Evolutionary conservation across 257 asterid species (phyloP).

Genomic region (Primulina eburnea): DNA sequence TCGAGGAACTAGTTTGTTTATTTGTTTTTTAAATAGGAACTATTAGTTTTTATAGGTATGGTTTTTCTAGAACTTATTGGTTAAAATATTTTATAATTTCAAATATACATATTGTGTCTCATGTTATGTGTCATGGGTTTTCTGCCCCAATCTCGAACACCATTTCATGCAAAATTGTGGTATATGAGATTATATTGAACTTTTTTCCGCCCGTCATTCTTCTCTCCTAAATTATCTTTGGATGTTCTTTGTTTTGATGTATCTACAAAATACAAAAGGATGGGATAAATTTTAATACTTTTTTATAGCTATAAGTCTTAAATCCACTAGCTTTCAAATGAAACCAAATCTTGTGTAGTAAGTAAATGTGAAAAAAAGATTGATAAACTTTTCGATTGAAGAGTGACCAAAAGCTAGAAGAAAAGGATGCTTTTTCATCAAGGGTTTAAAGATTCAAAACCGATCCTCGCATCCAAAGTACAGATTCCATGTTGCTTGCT

Average conservation of each 20-base stretch:
- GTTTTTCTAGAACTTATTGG: background rate
- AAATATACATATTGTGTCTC: too few relatives aligned
- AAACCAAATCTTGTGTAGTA: background rate
- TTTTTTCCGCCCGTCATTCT: background rate
- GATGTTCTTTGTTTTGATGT: background rate
- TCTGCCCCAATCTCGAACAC: too few relatives aligned
- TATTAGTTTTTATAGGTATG: too few relatives aligned
- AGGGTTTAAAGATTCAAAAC: slow-evolving; percentile 35
- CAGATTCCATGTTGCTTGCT: slow-evolving; percentile 28
- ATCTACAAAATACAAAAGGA: background rate
- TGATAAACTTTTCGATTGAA: background rate
- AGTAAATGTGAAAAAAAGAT: background rate
- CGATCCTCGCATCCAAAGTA: slow-evolving; percentile 40
- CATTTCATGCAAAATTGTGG: too few relatives aligned
- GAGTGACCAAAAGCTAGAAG: slow-evolving; percentile 28
- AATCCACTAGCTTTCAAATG: background rate
- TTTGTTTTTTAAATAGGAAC: too few relatives aligned
- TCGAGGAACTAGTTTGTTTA: background rate
- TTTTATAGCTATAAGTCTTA: too few relatives aligned
- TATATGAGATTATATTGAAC: too few relatives aligned
- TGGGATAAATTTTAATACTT: background rate
- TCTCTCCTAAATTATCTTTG: background rate
- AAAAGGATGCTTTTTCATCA: slow-evolving; percentile 40
- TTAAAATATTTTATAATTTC: too few relatives aligned
- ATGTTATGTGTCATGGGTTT: too few relatives aligned